A percentile compares a stretch with the other conserved stretches of the same genome.
These are phyloP conservation scores for Nymphaea thermarum DNA, from an alignment of 164 flowering plant genomes.

Conservation along the genomic window DNA sequence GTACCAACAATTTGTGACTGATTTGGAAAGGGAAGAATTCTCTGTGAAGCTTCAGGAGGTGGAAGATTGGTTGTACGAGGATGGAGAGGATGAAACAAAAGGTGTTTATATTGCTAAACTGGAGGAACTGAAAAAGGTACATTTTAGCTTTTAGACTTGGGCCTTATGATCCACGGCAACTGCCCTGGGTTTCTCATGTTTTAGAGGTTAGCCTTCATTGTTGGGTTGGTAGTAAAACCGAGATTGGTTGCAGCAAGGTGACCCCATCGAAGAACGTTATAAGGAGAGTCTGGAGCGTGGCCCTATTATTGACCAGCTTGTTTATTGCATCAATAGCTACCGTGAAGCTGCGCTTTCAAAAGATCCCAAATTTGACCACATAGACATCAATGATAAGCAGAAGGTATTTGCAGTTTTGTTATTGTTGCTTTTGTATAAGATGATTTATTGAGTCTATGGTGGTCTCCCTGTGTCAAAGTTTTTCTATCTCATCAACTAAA, in stretches of 20 bases:
- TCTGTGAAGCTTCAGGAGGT: conserved; percentile 64
- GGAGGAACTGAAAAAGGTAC: conserved; percentile 88
- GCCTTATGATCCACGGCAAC: background rate
- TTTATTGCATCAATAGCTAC: conserved; percentile 65
- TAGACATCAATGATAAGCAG: conserved; percentile 72
- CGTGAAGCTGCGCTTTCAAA: conserved; percentile 77
- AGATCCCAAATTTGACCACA: conserved; percentile 87
- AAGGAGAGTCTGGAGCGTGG: conserved; percentile 71
- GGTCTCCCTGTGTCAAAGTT: background rate
- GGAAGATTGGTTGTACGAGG: conserved; percentile 97
- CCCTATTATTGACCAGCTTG: conserved; percentile 54
- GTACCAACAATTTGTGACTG: conserved; percentile 64
- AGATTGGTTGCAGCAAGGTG: conserved; percentile 58
- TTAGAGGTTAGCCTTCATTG: background rate
- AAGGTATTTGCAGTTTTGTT: conserved; percentile 38
- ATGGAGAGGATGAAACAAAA: conserved; percentile 97
- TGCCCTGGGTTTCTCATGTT: background rate
- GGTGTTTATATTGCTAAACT: conserved; percentile 95
- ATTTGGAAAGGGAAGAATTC: conserved; percentile 48
- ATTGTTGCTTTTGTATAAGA: background rate
- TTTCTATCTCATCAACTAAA: background rate
- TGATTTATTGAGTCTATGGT: background rate
- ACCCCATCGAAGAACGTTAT: conserved; percentile 79
- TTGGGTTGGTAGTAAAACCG: background rate
- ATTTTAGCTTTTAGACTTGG: background rate